Base-by-base conservation (phyloP, 768 basidiomycete species). In the Trametes maxima region DNA sequence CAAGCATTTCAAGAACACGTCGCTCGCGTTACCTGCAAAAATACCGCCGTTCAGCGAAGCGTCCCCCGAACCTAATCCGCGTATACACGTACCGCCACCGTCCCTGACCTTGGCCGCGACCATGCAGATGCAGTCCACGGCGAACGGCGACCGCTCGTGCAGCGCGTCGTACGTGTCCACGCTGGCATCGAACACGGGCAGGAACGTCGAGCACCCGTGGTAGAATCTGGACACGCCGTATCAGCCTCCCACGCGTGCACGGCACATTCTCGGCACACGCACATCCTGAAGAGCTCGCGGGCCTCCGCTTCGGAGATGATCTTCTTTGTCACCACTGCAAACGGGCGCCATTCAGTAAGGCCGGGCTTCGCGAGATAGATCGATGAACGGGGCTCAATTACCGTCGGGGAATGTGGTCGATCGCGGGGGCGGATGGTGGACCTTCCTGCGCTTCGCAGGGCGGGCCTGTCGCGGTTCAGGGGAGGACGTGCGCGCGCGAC, bases 111-210 rank as follows among this genome's bases (percentile, higher is more conserved):
- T 85, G 13, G 94, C 89, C 3, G 92, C 95, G 39, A 95, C 92
- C 88, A 95, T 92, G 71, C 95, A 94, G 36, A 98, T 95, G 21
- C 88, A 86, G 66, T 95, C 87, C 22, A 98, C 88, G 43, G 93
- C 93, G 75, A 96, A 97, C 0, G 95, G 95, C 53, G 94, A 96
- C 48, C 95, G 87, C 59, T 89, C 85, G 69, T 92, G 92, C 58
- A 98, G 78, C 44, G 85, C 83, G 46, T 95, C 91, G 74, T 85
- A 97, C 0, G 92, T 94, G 73, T 98, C 95, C n/a, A 82, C 77
- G 44, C 76, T 81, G 4, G 80, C 82, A 73, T 97, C 94, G 69
- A 95, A 95, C 5, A 96, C 87, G 45, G 95, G 92, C 69, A 94
- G 75, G 72, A 94, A 94, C 17, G 90, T 92, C 22, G 92, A 94